These are phyloP conservation scores for Quercus gilva DNA, from an alignment of 306 rosid genomes.

Conservation along the genomic window DNA sequence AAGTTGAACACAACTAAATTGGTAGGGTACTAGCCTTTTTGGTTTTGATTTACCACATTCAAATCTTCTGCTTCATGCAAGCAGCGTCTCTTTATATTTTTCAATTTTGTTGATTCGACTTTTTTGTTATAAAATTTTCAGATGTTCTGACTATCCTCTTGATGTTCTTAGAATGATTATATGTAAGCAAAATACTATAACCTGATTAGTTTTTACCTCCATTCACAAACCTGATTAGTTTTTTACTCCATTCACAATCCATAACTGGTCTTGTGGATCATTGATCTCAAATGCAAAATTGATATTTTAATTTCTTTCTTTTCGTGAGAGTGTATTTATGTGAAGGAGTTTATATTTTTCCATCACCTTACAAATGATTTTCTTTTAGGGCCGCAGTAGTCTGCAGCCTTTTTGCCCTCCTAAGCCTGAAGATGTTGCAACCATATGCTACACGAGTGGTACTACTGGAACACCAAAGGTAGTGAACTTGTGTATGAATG, in stretches of 20 bases:
- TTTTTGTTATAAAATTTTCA: too few species aligned
- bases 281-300: background rate
- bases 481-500: background rate
- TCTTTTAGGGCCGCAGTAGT: conserved; percentile 68
- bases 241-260: background rate
- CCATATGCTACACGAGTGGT: conserved; percentile 97
- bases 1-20: background rate
- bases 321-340: background rate
- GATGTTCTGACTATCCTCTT: too few species aligned
- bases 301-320: background rate
- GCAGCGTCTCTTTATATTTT: background rate
- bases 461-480: conserved; percentile 99
- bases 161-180: background rate
- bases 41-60: background rate
- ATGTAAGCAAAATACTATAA: background rate
- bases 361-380: conserved; percentile 29
- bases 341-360: background rate
- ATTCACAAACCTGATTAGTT: background rate
- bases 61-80: background rate
- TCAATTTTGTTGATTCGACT: background rate
- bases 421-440: conserved; percentile 79
- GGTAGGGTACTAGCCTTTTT: background rate
- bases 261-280: background rate
- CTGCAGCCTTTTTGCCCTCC: conserved; percentile 81
- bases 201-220: background rate